Evolutionary conservation across 225 moss, liverwort and hornwort species (phyloP).

Genomic region (Straminergon stramineum): DNA sequence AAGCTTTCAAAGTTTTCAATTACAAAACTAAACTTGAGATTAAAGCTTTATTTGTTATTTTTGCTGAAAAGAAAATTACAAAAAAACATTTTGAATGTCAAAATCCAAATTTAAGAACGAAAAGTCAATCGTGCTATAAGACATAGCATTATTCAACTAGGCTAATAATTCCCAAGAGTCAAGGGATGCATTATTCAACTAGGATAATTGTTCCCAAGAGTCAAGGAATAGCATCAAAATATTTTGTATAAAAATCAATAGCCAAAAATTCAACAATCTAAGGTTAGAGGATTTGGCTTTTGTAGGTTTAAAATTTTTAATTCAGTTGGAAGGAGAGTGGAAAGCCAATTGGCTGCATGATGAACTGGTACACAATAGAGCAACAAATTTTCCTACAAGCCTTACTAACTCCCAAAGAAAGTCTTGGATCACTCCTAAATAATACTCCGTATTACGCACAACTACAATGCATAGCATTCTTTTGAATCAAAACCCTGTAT

Average conservation of each 20-base stretch:
- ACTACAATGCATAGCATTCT: not conserved
- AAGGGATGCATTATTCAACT: not conserved
- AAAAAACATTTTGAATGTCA: not conserved
- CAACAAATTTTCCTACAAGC: not conserved
- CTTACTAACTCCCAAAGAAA: not conserved
- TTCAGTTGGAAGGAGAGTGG: not conserved
- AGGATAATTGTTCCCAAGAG: not conserved
- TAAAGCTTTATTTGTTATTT: not conserved
- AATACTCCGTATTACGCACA: not conserved
- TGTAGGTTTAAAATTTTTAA: not conserved
- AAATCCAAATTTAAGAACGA: not conserved
- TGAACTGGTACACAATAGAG: not conserved
- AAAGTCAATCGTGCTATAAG: not conserved
- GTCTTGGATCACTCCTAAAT: not conserved
- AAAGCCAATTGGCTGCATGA: not conserved
- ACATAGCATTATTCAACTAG: not conserved
- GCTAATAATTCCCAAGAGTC: not conserved
- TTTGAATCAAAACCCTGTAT: not conserved
- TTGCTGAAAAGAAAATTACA: not conserved
- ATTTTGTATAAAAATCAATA: too few species aligned
- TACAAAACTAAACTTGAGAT: not conserved
- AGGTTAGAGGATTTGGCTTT: not conserved
- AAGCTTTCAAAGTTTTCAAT: not conserved
- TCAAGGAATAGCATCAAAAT: not conserved
- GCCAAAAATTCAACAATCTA: not conserved